phyloP scores from a whole-genome alignment of 2,329 filamentous ascomycete genomes.

The Spiromastix sp. region DNA sequence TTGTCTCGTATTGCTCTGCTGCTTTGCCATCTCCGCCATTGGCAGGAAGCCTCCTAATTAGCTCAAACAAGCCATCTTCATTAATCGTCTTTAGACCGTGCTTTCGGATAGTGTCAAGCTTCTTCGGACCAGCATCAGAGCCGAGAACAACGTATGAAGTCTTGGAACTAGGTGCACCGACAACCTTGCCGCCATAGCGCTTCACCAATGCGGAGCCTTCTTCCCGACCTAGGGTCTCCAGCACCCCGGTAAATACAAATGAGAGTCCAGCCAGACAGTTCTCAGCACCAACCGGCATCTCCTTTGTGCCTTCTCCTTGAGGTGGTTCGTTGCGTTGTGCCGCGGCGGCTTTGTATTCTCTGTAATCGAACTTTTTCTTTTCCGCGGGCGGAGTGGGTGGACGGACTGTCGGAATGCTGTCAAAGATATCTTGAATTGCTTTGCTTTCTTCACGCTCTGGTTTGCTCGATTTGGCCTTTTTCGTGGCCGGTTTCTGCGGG shows the following conservation, averaged over 20 bases:
- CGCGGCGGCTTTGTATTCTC: too few species aligned
- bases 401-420: conserved; percentile 73
- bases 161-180: conserved; percentile 74
- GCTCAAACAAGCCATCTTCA: conserved; percentile 79
- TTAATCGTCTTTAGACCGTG: conserved; percentile 83
- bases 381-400: conserved; percentile 73
- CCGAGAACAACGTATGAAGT: conserved; percentile 91
- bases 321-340: conserved; percentile 47
- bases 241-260: conserved; percentile 90
- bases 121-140: conserved; percentile 83
- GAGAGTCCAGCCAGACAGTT: conserved; percentile 83
- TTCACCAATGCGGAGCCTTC: conserved; percentile 83
- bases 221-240: conserved; percentile 70
- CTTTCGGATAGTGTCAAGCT: conserved; percentile 74
- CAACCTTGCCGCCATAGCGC: conserved; percentile 87
- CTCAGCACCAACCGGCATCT: conserved; percentile 71
- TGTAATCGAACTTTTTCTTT: conserved; percentile 69
- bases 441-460: conserved; percentile 56
- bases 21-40: conserved; percentile 82
- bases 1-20: conserved; percentile 73
- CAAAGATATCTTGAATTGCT: conserved; percentile 71
- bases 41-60: conserved; percentile 71
- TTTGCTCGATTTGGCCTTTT: conserved; percentile 54
- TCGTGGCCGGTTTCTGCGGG: conserved; percentile 22
- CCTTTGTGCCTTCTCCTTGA: conserved; percentile 54